These are phyloP conservation scores for Globisporangium cederbergense DNA, from an alignment of 352 stramenopile genomes.

Conservation along the genomic window DNA sequence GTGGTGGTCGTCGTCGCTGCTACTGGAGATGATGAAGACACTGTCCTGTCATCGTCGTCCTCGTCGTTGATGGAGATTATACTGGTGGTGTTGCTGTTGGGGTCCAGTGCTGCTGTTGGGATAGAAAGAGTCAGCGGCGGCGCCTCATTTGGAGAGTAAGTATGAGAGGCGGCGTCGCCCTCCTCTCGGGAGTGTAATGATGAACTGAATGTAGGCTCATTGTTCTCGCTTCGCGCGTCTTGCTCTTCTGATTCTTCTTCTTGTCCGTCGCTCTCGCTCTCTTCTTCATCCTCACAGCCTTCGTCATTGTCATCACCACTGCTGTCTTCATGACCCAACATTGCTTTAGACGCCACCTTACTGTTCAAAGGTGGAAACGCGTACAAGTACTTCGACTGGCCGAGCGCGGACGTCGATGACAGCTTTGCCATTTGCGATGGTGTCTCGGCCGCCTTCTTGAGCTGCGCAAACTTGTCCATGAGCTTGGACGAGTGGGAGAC, in stretches of 20 bases:
- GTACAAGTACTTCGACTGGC: constrained; percentile 4
- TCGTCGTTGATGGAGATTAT: neutral
- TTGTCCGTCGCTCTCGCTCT: neutral
- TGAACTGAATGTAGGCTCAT: constrained; percentile 20
- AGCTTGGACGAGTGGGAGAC: constrained; percentile 26
- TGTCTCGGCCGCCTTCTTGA: constrained; percentile 14
- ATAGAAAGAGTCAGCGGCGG: constrained; percentile 11
- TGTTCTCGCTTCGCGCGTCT: constrained; percentile 2
- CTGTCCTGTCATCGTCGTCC: neutral
- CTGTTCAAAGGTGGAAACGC: constrained; percentile 7
- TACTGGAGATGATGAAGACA: neutral
- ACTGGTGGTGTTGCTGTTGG: neutral
- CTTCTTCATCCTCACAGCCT: constrained; percentile 7
- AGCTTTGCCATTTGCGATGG: constrained; percentile 1
- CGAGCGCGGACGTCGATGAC: neutral
- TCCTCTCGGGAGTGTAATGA: neutral
- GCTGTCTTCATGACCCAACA: neutral
- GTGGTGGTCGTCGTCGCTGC: neutral
- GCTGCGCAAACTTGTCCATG: constrained; percentile 33
- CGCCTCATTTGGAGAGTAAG: constrained; percentile 14
- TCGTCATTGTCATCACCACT: constrained; percentile 10
- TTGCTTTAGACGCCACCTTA: neutral
- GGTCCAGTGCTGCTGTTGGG: constrained; percentile 1
- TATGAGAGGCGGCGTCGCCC: constrained; percentile 10
- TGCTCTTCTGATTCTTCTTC: constrained; percentile 12